phyloP scores from a whole-genome alignment of 2,329 filamentous ascomycete species.

The Alternaria sp. region DNA sequence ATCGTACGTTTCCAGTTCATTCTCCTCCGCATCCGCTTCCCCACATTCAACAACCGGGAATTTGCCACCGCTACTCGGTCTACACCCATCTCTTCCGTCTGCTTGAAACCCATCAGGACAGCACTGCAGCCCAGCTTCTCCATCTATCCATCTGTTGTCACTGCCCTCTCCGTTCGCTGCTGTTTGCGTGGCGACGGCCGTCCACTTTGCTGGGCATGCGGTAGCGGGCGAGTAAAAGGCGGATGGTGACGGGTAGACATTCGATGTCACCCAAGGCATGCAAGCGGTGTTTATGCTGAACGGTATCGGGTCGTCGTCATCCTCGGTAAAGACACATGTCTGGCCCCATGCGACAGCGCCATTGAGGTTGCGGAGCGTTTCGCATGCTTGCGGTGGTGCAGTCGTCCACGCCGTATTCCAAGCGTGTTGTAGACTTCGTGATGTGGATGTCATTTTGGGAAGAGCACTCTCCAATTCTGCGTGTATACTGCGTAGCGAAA shows the following conservation, averaged over 20 bases:
- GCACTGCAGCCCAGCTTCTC: conserved; percentile 36
- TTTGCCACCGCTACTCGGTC: conserved; percentile 20
- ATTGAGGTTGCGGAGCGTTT: conserved; percentile 27
- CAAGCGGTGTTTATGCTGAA: conserved; percentile 74
- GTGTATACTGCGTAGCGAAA: neutral
- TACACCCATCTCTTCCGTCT: conserved; percentile 24
- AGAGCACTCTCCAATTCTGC: neutral
- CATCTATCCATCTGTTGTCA: conserved; percentile 25
- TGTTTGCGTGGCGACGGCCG: conserved; percentile 32
- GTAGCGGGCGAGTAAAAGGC: conserved; percentile 39
- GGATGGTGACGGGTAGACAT: conserved; percentile 15
- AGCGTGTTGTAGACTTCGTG: conserved; percentile 24
- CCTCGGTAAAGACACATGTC: conserved; percentile 79
- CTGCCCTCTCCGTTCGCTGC: conserved; percentile 11
- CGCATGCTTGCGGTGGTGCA: conserved; percentile 29
- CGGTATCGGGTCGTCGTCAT: conserved; percentile 74
- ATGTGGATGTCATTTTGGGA: conserved; percentile 25
- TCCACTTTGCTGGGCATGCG: conserved; percentile 34
- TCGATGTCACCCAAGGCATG: conserved; percentile 34
- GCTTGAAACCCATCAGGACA: conserved; percentile 35
- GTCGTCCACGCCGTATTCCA: conserved; percentile 30
- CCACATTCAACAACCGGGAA: conserved; percentile 29
- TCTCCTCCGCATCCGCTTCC: conserved; percentile 37
- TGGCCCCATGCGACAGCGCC: conserved; percentile 72
- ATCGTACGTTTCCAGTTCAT: conserved; percentile 23